These are phyloP conservation scores for Ilex paraguariensis DNA, from an alignment of 305 asterid genomes.

Conservation along the genomic window DNA sequence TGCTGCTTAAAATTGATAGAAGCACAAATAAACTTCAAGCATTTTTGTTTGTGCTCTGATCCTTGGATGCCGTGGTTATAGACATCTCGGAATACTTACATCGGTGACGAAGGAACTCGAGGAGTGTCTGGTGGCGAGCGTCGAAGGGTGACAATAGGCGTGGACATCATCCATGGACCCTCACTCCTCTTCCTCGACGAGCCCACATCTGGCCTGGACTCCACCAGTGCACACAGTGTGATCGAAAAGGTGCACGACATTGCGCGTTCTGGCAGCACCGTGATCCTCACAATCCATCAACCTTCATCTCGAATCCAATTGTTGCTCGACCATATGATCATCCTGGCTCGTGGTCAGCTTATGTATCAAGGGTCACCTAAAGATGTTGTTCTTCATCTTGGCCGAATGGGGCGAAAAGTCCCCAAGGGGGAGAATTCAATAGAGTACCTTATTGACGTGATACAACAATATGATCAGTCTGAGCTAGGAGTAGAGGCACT, in stretches of 20 bases:
- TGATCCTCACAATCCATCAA: conserved; percentile 79
- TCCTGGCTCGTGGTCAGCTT: conserved; percentile 86
- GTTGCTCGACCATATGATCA: conserved; percentile 67
- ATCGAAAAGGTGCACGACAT: conserved; percentile 78
- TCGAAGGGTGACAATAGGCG: conserved; percentile 76
- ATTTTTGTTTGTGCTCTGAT: conserved; percentile 5
- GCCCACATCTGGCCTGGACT: conserved; percentile 84
- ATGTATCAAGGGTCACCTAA: conserved; percentile 85
- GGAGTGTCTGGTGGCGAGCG: conserved; percentile 94
- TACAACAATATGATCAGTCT: conserved; percentile 77
- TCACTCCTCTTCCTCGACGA: conserved; percentile 71
- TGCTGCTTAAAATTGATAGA: background rate
- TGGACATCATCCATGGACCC: conserved; percentile 84
- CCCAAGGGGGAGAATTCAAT: conserved; percentile 70
- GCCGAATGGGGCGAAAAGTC: conserved; percentile 47
- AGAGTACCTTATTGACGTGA: conserved; percentile 67
- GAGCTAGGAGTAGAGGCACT: conserved; percentile 59
- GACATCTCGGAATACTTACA: conserved; percentile 75
- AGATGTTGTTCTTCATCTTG: conserved; percentile 58
- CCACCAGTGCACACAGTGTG: conserved; percentile 81
- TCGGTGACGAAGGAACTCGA: conserved; percentile 81
- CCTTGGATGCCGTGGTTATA: conserved; percentile 2
- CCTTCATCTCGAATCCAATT: conserved; percentile 75
- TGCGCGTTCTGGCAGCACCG: conserved; percentile 73
- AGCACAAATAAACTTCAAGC: background rate